A percentile compares a stretch with the other conserved stretches of the same genome.
Conservation (phyloP, 2,329 filamentous ascomycete species). For the Hypoxylon sp. region DNA sequence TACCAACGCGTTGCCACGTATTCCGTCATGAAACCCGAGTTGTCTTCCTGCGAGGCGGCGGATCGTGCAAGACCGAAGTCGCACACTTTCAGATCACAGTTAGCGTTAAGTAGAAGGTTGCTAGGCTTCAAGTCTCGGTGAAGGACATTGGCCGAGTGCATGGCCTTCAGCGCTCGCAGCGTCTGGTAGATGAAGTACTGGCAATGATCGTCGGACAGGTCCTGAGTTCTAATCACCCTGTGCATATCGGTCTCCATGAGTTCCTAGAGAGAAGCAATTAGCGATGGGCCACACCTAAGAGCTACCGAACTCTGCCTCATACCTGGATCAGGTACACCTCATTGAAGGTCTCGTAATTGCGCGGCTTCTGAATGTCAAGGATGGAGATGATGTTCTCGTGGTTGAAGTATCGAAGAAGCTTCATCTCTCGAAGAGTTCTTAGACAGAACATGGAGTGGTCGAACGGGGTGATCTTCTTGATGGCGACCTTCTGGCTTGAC, state of each 20-base stretch:
- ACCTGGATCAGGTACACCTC: constrained; percentile 99
- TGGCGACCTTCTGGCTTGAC: constrained; percentile 96
- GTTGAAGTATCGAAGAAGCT: constrained; percentile 97
- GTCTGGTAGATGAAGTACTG: constrained; percentile 99
- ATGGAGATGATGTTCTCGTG: constrained; percentile 99
- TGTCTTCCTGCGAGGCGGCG: constrained; percentile 96
- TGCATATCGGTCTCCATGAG: constrained; percentile 99
- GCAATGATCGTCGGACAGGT: constrained; percentile 98
- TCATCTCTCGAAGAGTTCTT: constrained; percentile 97
- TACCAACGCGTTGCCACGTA: constrained; percentile 99
- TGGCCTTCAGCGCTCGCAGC: constrained; percentile 94
- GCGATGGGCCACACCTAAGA: constrained; percentile 10
- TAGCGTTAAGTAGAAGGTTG: constrained; percentile 95
- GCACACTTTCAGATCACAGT: constrained; percentile 98
- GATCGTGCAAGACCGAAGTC: constrained; percentile 97
- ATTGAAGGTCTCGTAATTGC: constrained; percentile 94
- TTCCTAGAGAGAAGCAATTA: constrained; percentile 64
- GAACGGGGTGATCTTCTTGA: constrained; percentile 99
- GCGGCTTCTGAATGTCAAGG: constrained; percentile 96
- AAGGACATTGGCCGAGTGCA: constrained; percentile 98
- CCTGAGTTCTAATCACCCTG: constrained; percentile 96
- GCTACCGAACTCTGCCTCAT: constrained; percentile 43
- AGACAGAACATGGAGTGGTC: constrained; percentile 99
- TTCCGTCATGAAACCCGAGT: constrained; percentile 99
- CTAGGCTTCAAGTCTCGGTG: constrained; percentile 98